phyloP scores from a whole-genome alignment of 768 basidiomycete genomes.

The Neoboletus brunneissimus region DNA sequence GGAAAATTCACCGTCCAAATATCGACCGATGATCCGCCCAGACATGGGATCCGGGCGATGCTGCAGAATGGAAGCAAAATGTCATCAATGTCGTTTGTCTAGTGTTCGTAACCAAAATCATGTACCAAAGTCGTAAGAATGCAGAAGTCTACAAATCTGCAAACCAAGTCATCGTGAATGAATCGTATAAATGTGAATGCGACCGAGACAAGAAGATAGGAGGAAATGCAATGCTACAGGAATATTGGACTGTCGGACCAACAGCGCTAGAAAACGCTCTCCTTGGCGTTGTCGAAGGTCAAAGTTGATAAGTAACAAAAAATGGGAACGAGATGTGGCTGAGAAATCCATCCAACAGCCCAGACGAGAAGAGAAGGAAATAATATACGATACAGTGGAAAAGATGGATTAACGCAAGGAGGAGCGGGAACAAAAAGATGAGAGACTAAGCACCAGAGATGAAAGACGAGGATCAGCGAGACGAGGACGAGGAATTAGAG shows the following conservation, averaged over 20 bases:
- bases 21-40: conserved; percentile 13
- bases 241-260: conserved; percentile 27
- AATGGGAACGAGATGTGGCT: conserved; percentile 19
- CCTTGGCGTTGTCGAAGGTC: conserved; percentile 36
- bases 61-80: conserved; percentile 11
- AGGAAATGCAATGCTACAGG: conserved; percentile 38
- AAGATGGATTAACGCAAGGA: conserved; percentile 31
- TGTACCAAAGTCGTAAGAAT: conserved; percentile 22
- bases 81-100: conserved; percentile 26
- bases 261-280: conserved; percentile 31
- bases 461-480: conserved; percentile 13
- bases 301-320: conserved; percentile 36
- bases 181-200: conserved; percentile 13
- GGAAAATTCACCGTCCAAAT: not conserved
- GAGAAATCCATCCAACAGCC: conserved; percentile 34
- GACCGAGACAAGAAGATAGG: conserved; percentile 11
- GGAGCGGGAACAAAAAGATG: conserved; percentile 24
- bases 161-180: conserved; percentile 10
- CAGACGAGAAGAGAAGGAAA: conserved; percentile 23
- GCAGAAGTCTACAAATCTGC: conserved; percentile 37
- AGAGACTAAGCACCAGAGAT: conserved; percentile 10
- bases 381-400: conserved; percentile 34
- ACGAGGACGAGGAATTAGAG: conserved; percentile 9
- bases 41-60: not conserved
- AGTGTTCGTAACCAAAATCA: conserved; percentile 24